These are phyloP conservation scores for Claviceps pusilla DNA, from an alignment of 2,329 filamentous ascomycete genomes.

Conservation along the genomic window DNA sequence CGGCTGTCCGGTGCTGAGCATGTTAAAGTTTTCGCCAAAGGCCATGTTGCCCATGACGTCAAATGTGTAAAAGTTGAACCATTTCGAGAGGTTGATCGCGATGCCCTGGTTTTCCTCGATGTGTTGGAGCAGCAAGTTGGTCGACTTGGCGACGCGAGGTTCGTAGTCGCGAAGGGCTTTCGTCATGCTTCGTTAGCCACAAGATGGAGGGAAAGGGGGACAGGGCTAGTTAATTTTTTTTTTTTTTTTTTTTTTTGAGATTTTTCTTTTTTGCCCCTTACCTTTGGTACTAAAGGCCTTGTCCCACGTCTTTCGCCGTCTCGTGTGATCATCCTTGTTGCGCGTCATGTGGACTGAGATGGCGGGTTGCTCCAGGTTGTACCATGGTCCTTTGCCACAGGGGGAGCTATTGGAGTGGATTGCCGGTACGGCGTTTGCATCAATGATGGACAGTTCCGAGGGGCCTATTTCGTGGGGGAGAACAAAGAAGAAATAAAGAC, in stretches of 20 bases:
- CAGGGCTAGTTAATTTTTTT: background rate
- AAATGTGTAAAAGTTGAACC: constrained; percentile 22
- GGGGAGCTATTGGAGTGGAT: constrained; percentile 16
- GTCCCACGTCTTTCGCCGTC: constrained; percentile 20
- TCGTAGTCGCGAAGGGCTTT: constrained; percentile 12
- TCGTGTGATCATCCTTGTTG: constrained; percentile 16
- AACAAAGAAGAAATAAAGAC: background rate
- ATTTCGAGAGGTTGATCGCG: constrained; percentile 16
- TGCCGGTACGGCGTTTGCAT: constrained; percentile 13
- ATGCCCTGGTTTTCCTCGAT: constrained; percentile 11
- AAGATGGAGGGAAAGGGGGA: background rate
- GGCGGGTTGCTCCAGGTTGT: constrained; percentile 16
- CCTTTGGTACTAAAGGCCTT: constrained; percentile 17
- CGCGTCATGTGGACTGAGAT: constrained; percentile 17
- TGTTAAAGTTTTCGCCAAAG: constrained; percentile 22
- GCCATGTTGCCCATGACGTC: constrained; percentile 28
- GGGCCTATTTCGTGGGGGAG: constrained; percentile 9
- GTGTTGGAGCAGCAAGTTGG: background rate
- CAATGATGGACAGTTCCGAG: constrained; percentile 18
- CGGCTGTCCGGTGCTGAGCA: constrained; percentile 16
- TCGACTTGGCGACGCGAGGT: constrained; percentile 9
- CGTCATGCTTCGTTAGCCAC: background rate
- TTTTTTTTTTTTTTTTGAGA: background rate
- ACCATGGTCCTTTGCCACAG: constrained; percentile 20
- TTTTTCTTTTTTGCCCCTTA: background rate